These are phyloP conservation scores for Melocanna baccifera DNA, from an alignment of 176 grass and related monocot genomes.

Conservation along the genomic window DNA sequence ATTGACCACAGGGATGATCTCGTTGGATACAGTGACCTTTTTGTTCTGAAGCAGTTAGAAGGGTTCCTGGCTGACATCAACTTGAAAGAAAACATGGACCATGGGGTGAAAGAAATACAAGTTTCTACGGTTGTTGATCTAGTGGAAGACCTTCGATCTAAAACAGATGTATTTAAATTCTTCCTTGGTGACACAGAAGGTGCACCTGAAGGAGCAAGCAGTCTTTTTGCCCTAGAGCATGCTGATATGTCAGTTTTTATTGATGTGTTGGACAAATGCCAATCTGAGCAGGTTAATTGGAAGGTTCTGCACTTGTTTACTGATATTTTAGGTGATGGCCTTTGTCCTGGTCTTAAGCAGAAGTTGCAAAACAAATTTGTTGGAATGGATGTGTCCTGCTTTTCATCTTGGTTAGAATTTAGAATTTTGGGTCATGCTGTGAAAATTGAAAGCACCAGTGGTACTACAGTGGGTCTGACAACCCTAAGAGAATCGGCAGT, in stretches of 20 bases:
- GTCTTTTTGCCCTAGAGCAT: slow-evolving; percentile 48
- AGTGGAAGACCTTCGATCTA: slow-evolving; percentile 56
- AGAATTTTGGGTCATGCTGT: slow-evolving; percentile 52
- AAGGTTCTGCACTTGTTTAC: slow-evolving; percentile 82
- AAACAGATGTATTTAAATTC: slow-evolving; percentile 66
- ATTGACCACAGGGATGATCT: slow-evolving; percentile 58
- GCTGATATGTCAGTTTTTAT: slow-evolving; percentile 69
- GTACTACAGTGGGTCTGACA: slow-evolving; percentile 34
- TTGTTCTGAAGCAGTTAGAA: slow-evolving; percentile 84
- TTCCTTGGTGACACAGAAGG: slow-evolving; percentile 66
- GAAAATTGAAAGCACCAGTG: slow-evolving; percentile 35
- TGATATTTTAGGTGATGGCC: slow-evolving; percentile 58
- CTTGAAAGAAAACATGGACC: slow-evolving; percentile 40
- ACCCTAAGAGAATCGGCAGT: slow-evolving; percentile 59
- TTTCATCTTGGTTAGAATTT: slow-evolving; percentile 79
- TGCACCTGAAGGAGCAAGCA: slow-evolving; percentile 43
- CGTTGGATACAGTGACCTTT: slow-evolving; percentile 61
- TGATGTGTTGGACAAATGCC: slow-evolving; percentile 68
- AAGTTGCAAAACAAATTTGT: slow-evolving; percentile 77
- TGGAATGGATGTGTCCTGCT: slow-evolving; percentile 58
- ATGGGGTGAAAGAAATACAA: slow-evolving; percentile 56
- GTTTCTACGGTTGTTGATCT: slow-evolving; percentile 63
- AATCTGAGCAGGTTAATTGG: slow-evolving; percentile 71
- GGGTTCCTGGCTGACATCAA: slow-evolving; percentile 60
- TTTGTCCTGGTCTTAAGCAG: slow-evolving; percentile 61